Conservation (phyloP, 2,329 filamentous ascomycete genomes). For the Beauveria scarabaeidicola region DNA sequence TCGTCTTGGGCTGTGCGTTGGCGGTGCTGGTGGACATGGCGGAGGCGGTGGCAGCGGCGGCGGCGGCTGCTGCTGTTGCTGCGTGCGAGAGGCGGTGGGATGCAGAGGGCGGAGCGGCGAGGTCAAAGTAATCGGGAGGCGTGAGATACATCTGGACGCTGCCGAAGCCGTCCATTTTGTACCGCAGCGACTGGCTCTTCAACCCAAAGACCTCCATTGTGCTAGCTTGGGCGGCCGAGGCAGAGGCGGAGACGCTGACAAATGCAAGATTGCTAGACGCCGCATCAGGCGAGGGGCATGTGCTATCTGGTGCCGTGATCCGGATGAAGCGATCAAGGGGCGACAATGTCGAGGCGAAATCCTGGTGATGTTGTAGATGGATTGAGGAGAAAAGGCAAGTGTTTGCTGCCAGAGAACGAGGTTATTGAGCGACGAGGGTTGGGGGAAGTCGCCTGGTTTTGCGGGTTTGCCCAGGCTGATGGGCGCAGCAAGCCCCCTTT, state of each 20-base stretch:
- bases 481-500: constrained; percentile 1
- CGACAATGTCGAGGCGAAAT: neutral
- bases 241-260: constrained; percentile 9
- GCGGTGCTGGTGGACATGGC: neutral
- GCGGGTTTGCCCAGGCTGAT: constrained; percentile 9
- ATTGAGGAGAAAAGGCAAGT: neutral
- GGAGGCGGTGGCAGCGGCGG: neutral
- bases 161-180: constrained; percentile 8
- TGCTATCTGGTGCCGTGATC: neutral
- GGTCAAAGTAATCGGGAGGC: neutral
- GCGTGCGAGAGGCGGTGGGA: neutral
- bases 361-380: neutral
- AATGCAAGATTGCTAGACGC: constrained; percentile 6
- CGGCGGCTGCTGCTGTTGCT: neutral
- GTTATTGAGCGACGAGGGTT: neutral
- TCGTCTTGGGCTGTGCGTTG: neutral
- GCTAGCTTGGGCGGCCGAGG: constrained; percentile 8
- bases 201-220: constrained; percentile 11
- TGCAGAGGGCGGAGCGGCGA: neutral
- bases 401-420: neutral
- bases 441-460: neutral
- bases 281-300: neutral
- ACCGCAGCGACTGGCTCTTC: constrained; percentile 11
- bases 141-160: constrained; percentile 10
- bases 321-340: neutral